Evolutionary conservation across 306 rosid species (phyloP), one percentile per base, ranked within the genome.

Genomic region (Dalbergia cochinchinensis): DNA sequence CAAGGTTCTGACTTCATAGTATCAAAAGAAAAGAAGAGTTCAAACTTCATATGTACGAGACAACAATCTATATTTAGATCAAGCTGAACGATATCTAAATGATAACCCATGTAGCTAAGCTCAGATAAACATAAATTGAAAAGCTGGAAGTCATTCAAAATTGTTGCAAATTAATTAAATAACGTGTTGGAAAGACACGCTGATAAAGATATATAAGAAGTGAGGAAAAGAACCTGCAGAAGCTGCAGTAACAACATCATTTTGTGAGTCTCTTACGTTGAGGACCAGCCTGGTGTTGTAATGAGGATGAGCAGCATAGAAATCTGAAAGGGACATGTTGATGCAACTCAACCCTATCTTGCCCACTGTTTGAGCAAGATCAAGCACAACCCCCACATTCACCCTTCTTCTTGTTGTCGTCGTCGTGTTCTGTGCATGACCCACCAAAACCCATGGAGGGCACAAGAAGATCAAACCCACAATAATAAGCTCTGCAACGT

Each of bases 351-450:
- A 45, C 8, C 62, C 63, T 4, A 69, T 31, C 42, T 58, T 69
- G 53, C 79, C 85, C 4, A 6, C 33, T 4, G 2, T 5, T 6
- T 16, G 7, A 3, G 48, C 69, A 48, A 78, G 3, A 54, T 87
- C 74, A 37, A 84, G 83, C 42, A 87, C 34, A 6, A 83, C 78
- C 11, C 85, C 87, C 8, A 80, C 83, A 0, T 86, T 79, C 14
- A 86, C 86, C 7, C 7, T n/a, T 4, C 4, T 47, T 13, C 0
- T 47, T 13, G 39, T 41, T n/a, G 42, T 50, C 19, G 80, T 47
- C 31, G 31, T 26, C 31, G 31, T 26, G 69, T 63, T 82, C 34
- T 78, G 74, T 26, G 65, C 71, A 65, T 8, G 8, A 48, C 42
- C 66, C 76, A 47, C 20, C 20, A 48, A 48, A 48, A 48, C 13